A percentile compares a stretch with the other conserved stretches of the same genome.
Evolutionary conservation across 257 asterid genomes (phyloP).

Genomic region (Gardenia jasminoides): DNA sequence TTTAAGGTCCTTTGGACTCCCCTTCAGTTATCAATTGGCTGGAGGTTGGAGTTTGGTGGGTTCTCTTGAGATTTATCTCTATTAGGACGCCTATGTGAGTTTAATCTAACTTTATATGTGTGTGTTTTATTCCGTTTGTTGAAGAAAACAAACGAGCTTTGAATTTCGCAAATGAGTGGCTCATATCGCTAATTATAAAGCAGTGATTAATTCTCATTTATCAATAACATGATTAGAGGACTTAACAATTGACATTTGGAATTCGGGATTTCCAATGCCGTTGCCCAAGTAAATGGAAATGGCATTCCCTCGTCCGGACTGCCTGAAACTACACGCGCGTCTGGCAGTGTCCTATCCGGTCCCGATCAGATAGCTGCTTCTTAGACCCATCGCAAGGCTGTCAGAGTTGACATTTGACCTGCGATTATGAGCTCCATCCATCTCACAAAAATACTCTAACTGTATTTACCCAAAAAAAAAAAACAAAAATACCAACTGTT

Average conservation of each 20-base stretch:
- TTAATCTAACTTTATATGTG: too few species aligned
- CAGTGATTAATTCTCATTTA: background rate
- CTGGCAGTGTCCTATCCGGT: background rate
- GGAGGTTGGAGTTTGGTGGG: too few species aligned
- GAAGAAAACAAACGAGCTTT: background rate
- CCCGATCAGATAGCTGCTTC: slow-evolving; percentile 2
- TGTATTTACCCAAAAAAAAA: too few species aligned
- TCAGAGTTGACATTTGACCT: slow-evolving; percentile 16
- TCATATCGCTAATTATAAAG: background rate
- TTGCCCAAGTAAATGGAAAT: background rate
- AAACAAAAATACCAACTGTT: too few species aligned
- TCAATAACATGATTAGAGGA: background rate
- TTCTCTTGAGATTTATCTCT: too few species aligned
- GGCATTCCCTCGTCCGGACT: slow-evolving; percentile 1
- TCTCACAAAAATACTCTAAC: too few species aligned
- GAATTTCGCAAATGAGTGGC: background rate
- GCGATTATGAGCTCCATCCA: background rate
- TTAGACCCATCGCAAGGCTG: slow-evolving; percentile 1
- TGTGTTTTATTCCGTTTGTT: too few species aligned
- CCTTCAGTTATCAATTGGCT: too few species aligned
- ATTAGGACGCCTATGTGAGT: too few species aligned
- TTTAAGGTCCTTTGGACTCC: too few species aligned
- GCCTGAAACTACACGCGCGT: slow-evolving; percentile 6
- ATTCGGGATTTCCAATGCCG: background rate
- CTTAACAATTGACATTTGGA: background rate